These are phyloP conservation scores for Neurospora sublineolata DNA, from an alignment of 495 filamentous ascomycete genomes.

Conservation along the genomic window DNA sequence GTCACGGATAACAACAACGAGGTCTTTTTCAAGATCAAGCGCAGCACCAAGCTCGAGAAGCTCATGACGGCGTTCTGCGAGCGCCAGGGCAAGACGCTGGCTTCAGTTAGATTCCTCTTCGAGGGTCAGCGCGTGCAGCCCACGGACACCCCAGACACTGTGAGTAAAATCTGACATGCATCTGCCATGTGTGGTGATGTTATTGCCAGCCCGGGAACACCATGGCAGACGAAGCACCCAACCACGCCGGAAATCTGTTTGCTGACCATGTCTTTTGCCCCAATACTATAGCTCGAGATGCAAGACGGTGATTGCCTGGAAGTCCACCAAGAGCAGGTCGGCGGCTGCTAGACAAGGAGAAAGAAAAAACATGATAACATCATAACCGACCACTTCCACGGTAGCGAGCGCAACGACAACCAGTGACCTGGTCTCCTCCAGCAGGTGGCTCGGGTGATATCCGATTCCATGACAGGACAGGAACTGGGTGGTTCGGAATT, in stretches of 20 bases:
- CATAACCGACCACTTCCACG: neutral
- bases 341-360: conserved; percentile 37
- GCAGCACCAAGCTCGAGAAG: conserved; percentile 89
- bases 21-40: conserved; percentile 99
- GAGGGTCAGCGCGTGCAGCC: conserved; percentile 85
- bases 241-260: neutral
- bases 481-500: neutral
- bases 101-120: conserved; percentile 89
- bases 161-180: conserved; percentile 38
- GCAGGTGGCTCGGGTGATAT: neutral
- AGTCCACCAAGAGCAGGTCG: conserved; percentile 97
- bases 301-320: conserved; percentile 91
- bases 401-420: neutral
- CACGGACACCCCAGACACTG: conserved; percentile 81
- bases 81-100: conserved; percentile 74
- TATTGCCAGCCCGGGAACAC: neutral
- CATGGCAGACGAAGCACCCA: neutral
- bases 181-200: neutral
- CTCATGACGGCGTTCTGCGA: conserved; percentile 99
- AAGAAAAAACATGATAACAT: neutral
- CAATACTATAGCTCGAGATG: conserved; percentile 71
- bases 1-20: conserved; percentile 99
- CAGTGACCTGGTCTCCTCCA: neutral
- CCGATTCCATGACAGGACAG: neutral
- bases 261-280: conserved; percentile 3